Percentiles rank a stretch among this genome's conserved stretches.
Evolutionary conservation across 257 asterid genomes (phyloP).

Genomic region (Echium plantagineum): DNA sequence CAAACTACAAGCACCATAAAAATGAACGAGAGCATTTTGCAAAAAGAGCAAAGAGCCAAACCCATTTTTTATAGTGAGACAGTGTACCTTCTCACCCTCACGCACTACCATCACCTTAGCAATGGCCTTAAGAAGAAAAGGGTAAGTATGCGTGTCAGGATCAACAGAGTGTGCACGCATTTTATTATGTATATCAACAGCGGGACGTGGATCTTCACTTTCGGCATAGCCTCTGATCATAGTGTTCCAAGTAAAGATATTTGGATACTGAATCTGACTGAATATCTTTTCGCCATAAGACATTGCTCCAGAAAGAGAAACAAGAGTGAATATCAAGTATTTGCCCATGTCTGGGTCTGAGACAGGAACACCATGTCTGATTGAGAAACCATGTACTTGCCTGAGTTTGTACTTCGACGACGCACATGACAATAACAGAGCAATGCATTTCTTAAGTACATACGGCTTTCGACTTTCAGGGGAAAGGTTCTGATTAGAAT

Average conservation of each 20-base stretch:
- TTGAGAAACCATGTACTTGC: constrained; percentile 57
- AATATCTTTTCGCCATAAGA: constrained; percentile 37
- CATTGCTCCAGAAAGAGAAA: constrained; percentile 51
- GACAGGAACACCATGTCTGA: constrained; percentile 45
- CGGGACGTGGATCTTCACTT: constrained; percentile 49
- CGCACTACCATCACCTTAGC: constrained; percentile 31
- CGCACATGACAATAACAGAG: constrained; percentile 57
- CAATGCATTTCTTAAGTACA: constrained; percentile 51
- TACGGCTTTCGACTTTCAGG: constrained; percentile 24
- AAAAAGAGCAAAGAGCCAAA: constrained; percentile 49
- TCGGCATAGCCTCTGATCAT: constrained; percentile 77
- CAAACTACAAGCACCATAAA: constrained; percentile 52
- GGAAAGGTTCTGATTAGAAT: not conserved
- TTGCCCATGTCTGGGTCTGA: constrained; percentile 50
- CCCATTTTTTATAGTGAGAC: constrained; percentile 46
- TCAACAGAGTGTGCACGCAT: constrained; percentile 26
- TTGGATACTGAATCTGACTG: constrained; percentile 40
- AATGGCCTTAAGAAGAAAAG: constrained; percentile 57
- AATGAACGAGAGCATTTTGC: constrained; percentile 53
- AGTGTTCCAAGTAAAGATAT: constrained; percentile 62
- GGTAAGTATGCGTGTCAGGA: constrained; percentile 64
- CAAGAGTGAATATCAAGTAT: constrained; percentile 38
- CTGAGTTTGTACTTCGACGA: constrained; percentile 43
- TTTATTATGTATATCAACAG: constrained; percentile 29
- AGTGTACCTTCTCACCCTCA: constrained; percentile 64